phyloP scores from a whole-genome alignment of 208 protist genomes.

The Plasmodiophora brassicae region DNA sequence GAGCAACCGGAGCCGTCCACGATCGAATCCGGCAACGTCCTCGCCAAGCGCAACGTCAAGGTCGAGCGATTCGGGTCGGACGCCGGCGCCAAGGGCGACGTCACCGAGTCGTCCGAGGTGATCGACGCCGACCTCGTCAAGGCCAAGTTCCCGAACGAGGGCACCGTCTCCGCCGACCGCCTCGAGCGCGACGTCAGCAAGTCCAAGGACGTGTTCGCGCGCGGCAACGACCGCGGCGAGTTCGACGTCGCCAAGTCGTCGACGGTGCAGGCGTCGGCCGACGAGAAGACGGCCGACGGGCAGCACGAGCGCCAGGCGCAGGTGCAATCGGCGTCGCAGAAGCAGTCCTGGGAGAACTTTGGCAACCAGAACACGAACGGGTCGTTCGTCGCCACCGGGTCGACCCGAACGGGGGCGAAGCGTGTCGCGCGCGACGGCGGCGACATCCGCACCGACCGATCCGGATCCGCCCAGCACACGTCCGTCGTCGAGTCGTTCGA shows the following conservation, averaged over 20 bases:
- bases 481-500: too few species aligned
- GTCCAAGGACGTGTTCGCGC: background rate
- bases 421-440: too few species aligned
- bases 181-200: background rate
- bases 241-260: background rate
- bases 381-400: background rate
- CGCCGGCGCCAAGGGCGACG: background rate
- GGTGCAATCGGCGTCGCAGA: background rate
- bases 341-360: background rate
- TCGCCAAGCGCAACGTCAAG: background rate
- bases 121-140: background rate
- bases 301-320: background rate
- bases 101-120: background rate
- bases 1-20: background rate
- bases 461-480: too few species aligned
- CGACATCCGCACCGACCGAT: too few species aligned
- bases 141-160: background rate
- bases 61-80: constrained; percentile 1
- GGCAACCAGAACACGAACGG: background rate
- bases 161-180: background rate
- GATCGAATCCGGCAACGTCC: background rate
- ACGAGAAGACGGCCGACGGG: background rate
- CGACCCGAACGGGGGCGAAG: too few species aligned
- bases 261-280: background rate
- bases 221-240: background rate